These are phyloP conservation scores for Gomphus bonarii DNA, from an alignment of 1,284 basidiomycete genomes.

Conservation along the genomic window DNA sequence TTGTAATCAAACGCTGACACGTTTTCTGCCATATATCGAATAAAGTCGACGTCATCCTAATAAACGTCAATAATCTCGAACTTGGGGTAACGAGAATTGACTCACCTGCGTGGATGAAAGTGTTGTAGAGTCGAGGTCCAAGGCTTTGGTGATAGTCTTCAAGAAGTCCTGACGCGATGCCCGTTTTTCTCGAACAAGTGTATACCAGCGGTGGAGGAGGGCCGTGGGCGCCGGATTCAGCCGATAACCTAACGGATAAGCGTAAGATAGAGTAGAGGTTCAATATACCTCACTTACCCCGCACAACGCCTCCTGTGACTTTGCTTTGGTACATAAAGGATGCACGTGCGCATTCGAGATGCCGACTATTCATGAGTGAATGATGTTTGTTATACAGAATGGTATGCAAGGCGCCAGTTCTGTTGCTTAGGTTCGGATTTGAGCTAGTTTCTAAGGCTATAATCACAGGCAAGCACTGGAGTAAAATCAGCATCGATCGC, in stretches of 20 bases:
- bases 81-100: constrained; percentile 3
- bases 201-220: constrained; percentile 84
- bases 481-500: constrained; percentile 6
- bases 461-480: constrained; percentile 83
- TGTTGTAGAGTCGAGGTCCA: constrained; percentile 54
- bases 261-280: background rate
- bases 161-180: constrained; percentile 77
- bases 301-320: constrained; percentile 33
- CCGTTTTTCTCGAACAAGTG: constrained; percentile 84
- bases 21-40: constrained; percentile 90
- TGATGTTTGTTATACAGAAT: constrained; percentile 84
- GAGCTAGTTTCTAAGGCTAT: constrained; percentile 87
- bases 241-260: constrained; percentile 44
- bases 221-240: constrained; percentile 53
- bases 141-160: constrained; percentile 69
- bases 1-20: constrained; percentile 89
- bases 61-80: background rate
- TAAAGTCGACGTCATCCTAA: constrained; percentile 73
- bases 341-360: constrained; percentile 65
- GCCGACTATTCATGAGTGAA: constrained; percentile 81
- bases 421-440: constrained; percentile 46
- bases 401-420: constrained; percentile 75
- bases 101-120: constrained; percentile 36
- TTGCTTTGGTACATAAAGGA: constrained; percentile 80
- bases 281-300: constrained; percentile 29